Percentiles rank a stretch among this genome's conserved stretches.
Conservation (phyloP, 371 early-diverging fungal species). For the Mortierella sp. region DNA sequence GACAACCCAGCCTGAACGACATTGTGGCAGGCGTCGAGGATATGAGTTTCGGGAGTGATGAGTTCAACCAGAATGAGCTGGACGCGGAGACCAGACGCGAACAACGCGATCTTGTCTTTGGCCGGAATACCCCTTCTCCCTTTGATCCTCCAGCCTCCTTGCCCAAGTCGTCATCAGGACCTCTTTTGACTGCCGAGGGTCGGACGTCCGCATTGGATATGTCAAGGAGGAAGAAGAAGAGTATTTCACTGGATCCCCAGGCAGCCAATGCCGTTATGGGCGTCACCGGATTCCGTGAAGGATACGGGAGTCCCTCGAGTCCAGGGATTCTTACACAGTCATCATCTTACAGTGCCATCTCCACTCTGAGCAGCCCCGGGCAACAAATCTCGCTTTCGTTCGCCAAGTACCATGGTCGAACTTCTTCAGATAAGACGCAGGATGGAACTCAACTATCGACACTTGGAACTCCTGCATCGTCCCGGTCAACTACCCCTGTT, state of each 20-base stretch:
- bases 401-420: conserved; percentile 28
- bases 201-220: conserved; percentile 24
- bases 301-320: conserved; percentile 30
- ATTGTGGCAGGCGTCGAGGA: conserved; percentile 19
- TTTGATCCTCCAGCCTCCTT: conserved; percentile 25
- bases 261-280: conserved; percentile 47
- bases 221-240: conserved; percentile 46
- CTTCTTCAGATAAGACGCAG: conserved; percentile 29
- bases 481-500: conserved; percentile 52
- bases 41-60: conserved; percentile 24
- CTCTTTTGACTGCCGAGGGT: conserved; percentile 13
- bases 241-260: conserved; percentile 52
- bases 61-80: not conserved
- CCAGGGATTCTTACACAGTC: conserved; percentile 41
- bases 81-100: conserved; percentile 26
- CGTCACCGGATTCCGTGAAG: conserved; percentile 28
- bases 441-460: conserved; percentile 14
- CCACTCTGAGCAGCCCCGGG: conserved; percentile 14
- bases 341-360: conserved; percentile 36
- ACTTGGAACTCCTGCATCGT: conserved; percentile 30
- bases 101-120: conserved; percentile 44
- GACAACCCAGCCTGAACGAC: conserved; percentile 29
- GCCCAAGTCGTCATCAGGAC: conserved; percentile 38
- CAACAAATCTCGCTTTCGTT: conserved; percentile 2
- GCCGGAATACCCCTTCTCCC: conserved; percentile 5